These are phyloP conservation scores for Tetracentron sinense DNA, from an alignment of 164 flowering plant genomes.

Conservation along the genomic window DNA sequence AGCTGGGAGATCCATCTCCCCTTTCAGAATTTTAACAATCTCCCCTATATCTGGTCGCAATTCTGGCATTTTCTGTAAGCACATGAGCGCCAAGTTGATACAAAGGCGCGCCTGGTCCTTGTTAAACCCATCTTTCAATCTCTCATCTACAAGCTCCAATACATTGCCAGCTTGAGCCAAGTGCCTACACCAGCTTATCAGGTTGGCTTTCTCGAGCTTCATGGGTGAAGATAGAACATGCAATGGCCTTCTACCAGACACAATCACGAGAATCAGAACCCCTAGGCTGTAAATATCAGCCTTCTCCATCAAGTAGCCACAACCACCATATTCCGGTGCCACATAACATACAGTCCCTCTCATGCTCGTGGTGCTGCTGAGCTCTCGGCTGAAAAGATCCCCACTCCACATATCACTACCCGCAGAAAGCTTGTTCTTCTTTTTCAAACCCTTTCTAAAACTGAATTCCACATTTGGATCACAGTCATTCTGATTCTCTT, in stretches of 20 bases:
- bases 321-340: constrained; percentile 93
- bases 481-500: constrained; percentile 20
- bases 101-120: constrained; percentile 73
- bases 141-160: constrained; percentile 79
- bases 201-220: constrained; percentile 93
- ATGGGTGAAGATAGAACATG: constrained; percentile 89
- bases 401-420: constrained; percentile 92
- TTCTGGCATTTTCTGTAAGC: constrained; percentile 90
- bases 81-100: constrained; percentile 74
- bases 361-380: constrained; percentile 99
- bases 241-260: constrained; percentile 91
- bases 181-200: constrained; percentile 87
- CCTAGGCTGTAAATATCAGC: constrained; percentile 93
- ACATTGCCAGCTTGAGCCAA: constrained; percentile 75
- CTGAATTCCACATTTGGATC: constrained; percentile 61
- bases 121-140: constrained; percentile 49
- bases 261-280: constrained; percentile 80
- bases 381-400: constrained; percentile 87
- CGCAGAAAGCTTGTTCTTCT: constrained; percentile 41
- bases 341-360: constrained; percentile 95
- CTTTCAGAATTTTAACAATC: constrained; percentile 71
- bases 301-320: constrained; percentile 86
- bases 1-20: constrained; percentile 76
- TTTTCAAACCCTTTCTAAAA: constrained; percentile 72
- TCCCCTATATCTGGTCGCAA: constrained; percentile 83